Evolutionary conservation across 306 rosid genomes (phyloP).

Genomic region (Gillenia trifoliata): DNA sequence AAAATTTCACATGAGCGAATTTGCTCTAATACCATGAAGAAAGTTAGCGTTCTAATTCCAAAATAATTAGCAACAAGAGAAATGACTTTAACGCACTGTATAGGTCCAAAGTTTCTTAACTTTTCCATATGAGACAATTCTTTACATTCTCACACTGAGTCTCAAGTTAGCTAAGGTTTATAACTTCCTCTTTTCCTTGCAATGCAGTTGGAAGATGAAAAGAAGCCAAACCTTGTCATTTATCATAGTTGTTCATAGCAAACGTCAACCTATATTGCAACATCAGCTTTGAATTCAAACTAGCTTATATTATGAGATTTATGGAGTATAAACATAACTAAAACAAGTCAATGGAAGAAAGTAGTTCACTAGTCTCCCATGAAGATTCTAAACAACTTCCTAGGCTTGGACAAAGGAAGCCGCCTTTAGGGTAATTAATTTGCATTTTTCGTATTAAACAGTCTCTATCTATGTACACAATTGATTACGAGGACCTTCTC

Average conservation of each 20-base stretch:
- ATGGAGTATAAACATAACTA: neutral
- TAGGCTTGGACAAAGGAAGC: neutral
- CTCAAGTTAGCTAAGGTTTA: too few relatives aligned
- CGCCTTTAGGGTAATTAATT: neutral
- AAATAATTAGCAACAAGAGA: too few relatives aligned
- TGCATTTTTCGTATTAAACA: neutral
- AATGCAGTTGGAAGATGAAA: neutral
- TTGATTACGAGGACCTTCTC: too few relatives aligned
- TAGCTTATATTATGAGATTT: neutral
- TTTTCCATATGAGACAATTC: too few relatives aligned
- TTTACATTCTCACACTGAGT: too few relatives aligned
- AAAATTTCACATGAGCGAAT: too few relatives aligned
- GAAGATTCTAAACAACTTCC: slow-evolving; percentile 4
- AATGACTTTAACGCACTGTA: too few relatives aligned
- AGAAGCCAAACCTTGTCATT: neutral
- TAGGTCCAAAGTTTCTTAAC: too few relatives aligned
- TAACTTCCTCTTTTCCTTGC: too few relatives aligned
- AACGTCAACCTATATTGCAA: neutral
- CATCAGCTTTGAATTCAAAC: neutral
- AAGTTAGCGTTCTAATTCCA: too few relatives aligned
- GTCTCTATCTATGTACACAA: too few relatives aligned
- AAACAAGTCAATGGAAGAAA: neutral
- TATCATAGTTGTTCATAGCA: neutral
- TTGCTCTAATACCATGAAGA: too few relatives aligned
- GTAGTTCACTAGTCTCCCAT: neutral